These are phyloP conservation scores for Melastoma candidum DNA, from an alignment of 441 rosid species.

Conservation along the genomic window DNA sequence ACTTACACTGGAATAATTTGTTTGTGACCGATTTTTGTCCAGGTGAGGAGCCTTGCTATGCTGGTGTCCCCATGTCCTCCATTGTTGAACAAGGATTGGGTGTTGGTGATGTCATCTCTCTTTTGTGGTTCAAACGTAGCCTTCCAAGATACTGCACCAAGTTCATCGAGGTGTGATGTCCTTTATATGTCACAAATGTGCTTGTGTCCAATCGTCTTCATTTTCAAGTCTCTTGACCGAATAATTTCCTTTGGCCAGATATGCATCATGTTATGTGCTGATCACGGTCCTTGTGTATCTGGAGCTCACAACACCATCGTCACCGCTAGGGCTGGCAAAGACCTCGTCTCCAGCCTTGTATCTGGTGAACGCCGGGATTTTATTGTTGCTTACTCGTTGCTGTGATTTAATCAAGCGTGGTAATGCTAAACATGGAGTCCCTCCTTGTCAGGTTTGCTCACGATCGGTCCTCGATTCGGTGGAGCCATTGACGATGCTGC, in stretches of 20 bases:
- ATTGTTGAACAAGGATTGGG: slow-evolving; percentile 84
- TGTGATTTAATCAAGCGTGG: too few species aligned
- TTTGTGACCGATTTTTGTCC: neutral
- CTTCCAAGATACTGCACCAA: slow-evolving; percentile 93
- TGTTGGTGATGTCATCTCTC: slow-evolving; percentile 93
- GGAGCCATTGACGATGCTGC: slow-evolving; percentile 98
- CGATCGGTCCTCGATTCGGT: slow-evolving; percentile 97
- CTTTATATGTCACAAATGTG: too few species aligned
- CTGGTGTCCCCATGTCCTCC: slow-evolving; percentile 96
- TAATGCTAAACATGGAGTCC: slow-evolving; percentile 4
- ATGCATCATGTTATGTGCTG: slow-evolving; percentile 95
- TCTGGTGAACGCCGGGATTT: slow-evolving; percentile 34
- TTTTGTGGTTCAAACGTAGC: slow-evolving; percentile 93
- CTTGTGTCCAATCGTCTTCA: too few species aligned
- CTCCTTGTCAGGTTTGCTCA: slow-evolving; percentile 63
- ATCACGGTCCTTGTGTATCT: slow-evolving; percentile 95
- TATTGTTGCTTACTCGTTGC: neutral
- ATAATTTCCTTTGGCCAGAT: slow-evolving; percentile 31
- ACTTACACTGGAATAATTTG: neutral
- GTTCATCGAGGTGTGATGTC: slow-evolving; percentile 59
- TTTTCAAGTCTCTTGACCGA: neutral
- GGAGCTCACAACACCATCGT: slow-evolving; percentile 97
- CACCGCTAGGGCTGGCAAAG: slow-evolving; percentile 97
- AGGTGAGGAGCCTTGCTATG: slow-evolving; percentile 98
- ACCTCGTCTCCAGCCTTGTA: slow-evolving; percentile 93